Base-by-base conservation (phyloP, 2,329 filamentous ascomycete genomes). In the Neofusicoccum umdonicola region DNA sequence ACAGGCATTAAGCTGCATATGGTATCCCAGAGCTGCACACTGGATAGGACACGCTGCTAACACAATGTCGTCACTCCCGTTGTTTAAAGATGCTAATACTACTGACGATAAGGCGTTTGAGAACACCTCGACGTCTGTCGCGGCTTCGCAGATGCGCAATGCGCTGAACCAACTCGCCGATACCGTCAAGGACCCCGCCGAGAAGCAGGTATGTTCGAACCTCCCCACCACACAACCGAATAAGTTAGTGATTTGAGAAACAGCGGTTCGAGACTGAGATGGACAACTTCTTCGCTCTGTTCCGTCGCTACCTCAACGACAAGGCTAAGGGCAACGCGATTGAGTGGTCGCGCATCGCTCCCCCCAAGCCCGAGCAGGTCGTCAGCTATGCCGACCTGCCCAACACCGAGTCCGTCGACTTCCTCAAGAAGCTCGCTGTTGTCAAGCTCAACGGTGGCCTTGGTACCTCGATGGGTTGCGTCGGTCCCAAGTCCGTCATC, bases 221-320 rank as follows among this genome's bases (percentile, higher is more conserved):
- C 41, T 9, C 8, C 15, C 8, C 37, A 7, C 9, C 17, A 47
- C 7, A 64, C 17, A 50, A 61, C 54, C 39, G 66, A 60, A 27
- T 6, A 66, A 17, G 22, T 52, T 61, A 52, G 34, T 64, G 31
- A 68, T 17, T 58, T 66, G 69, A 67, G 70, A 63, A 64, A 47
- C n/a, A 51, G 91, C 88, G 96, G 70, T 98, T 98, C 80, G 94
- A 98, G 84, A 96, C 93, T 4, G 94, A 99, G 83, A 98, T 97
- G 93, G 95, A 99, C 87, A 99, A 99, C 88, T 99, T 99, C 86
- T 99, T 99, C 78, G 90, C 93, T 67, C 90, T 99, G 68, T 99
- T 99, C 90, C 91, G 95, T 77, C 89, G 95, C 82, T 99, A 97
- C 82, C 85, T 99, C 69, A 97, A 97, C 78, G 95, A 98, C 84